Base-by-base conservation (phyloP, 179 eudicot genomes). In the Sideroxylon spinosum region DNA sequence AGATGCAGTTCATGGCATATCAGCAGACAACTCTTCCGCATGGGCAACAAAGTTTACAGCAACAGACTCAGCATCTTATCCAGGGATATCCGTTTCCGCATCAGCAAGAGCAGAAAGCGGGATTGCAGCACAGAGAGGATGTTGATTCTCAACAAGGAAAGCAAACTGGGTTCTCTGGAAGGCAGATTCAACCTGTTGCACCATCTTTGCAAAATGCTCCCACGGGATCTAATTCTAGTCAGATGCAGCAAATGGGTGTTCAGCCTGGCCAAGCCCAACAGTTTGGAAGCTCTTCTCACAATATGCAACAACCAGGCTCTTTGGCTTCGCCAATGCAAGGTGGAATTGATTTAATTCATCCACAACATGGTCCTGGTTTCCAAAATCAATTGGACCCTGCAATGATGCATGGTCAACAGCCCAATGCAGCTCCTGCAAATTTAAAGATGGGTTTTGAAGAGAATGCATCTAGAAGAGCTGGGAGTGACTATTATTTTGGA, bases 351-450 rank as follows among this genome's bases (percentile, higher is more conserved):
- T 20, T 73, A 61, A 81, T 70, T 76, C 86, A 89, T 81, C 83
- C 77, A 29, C 97, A 81, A 20, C 90, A 85, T 75, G 86, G 86
- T 75, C 82, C 90, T 23, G 76, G 85, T 48, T 90, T 82, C 69
- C 95, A 84, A 77, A 91, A 86, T 87, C 92, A 87, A 76, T 80
- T 85, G 81, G 91, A 88, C 68, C 89, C 89, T 29, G 79, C 82
- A 44, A 78, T 73, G 81, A 81, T 86, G 83, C 91, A 86, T 66
- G 80, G 84, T 50, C 97, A 86, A 82, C 95, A 88, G 75, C 84
- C 79, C 67, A 85, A 86, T 84, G 78, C 63, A 23, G 80, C 90
- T 20, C 84, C 91, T 78, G 82, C 70, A 71, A 86, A 87, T 73
- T 78, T 84, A 56, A 89, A 88, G 76, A 78, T 78, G 82, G 86